A percentile compares a stretch with the other conserved stretches of the same genome.
Evolutionary conservation across 2,329 filamentous ascomycete genomes (phyloP).

Genomic region (Teratosphaeria epicoccoides): DNA sequence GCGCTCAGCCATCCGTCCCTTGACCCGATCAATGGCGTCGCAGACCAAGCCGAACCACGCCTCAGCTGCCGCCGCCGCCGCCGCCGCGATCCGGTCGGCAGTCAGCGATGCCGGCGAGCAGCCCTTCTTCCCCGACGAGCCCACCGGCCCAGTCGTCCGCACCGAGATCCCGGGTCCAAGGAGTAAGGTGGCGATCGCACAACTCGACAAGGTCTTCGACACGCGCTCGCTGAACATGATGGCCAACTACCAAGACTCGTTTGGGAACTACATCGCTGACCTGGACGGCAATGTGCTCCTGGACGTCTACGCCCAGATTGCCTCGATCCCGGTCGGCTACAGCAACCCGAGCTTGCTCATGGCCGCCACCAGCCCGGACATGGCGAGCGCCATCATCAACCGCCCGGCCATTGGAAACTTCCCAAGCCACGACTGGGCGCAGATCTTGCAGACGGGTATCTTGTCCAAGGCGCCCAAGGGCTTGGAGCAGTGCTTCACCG

Average conservation of each 20-base stretch:
- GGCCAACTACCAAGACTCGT: constrained; percentile 61
- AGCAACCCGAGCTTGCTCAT: constrained; percentile 70
- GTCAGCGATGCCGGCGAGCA: constrained; percentile 19
- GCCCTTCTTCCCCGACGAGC: constrained; percentile 45
- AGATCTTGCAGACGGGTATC: constrained; percentile 67
- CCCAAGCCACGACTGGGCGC: constrained; percentile 72
- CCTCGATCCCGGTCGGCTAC: constrained; percentile 85
- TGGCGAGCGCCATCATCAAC: constrained; percentile 74
- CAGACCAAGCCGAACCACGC: constrained; percentile 21
- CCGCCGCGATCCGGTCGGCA: constrained; percentile 20
- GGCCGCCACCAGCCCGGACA: constrained; percentile 63
- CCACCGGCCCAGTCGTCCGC: constrained; percentile 42
- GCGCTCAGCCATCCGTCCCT: constrained; percentile 6
- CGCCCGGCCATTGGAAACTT: constrained; percentile 85
- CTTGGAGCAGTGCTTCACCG: constrained; percentile 80
- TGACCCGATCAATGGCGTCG: constrained; percentile 17
- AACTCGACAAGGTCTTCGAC: constrained; percentile 72
- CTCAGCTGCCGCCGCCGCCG: constrained; percentile 21
- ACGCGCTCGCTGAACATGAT: constrained; percentile 78
- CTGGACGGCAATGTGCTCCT: constrained; percentile 61
- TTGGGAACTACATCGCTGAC: constrained; percentile 71
- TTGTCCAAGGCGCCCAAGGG: constrained; percentile 75
- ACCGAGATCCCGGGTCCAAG: constrained; percentile 65
- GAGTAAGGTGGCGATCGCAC: constrained; percentile 56
- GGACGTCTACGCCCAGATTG: constrained; percentile 85